These are phyloP conservation scores for Lagerstroemia speciosa DNA, from an alignment of 345 rosid genomes.

Conservation along the genomic window DNA sequence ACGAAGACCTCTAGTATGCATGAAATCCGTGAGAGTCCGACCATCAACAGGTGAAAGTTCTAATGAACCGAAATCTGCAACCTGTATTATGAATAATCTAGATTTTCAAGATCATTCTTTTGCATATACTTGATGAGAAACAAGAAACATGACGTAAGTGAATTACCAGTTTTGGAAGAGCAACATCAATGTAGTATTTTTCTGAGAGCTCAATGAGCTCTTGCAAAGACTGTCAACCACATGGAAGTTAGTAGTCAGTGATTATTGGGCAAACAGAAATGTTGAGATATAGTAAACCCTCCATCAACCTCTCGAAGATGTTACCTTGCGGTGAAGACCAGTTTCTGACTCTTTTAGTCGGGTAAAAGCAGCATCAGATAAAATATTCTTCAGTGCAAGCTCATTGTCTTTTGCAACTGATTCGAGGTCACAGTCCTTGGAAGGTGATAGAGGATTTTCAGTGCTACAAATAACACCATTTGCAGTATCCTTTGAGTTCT, in stretches of 20 bases:
- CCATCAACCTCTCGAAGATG: slow-evolving; percentile 9
- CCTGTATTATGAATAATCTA: slow-evolving; percentile 40
- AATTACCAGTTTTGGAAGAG: slow-evolving; percentile 93
- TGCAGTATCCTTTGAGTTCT: slow-evolving; percentile 27
- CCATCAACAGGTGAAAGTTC: slow-evolving; percentile 99
- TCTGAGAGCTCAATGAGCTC: slow-evolving; percentile 77
- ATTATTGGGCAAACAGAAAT: slow-evolving; percentile 3
- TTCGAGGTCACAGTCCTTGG: slow-evolving; percentile 46
- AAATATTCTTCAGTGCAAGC: slow-evolving; percentile 40
- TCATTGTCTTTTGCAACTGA: slow-evolving; percentile 39
- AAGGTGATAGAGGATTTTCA: slow-evolving; percentile 30
- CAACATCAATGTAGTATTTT: slow-evolving; percentile 75
- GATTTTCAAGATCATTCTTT: slow-evolving; percentile 12
- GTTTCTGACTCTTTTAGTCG: slow-evolving; percentile 78
- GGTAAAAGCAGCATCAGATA: slow-evolving; percentile 72
- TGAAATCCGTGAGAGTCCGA: slow-evolving; percentile 93
- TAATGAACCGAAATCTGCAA: slow-evolving; percentile 96
- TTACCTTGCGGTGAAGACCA: slow-evolving; percentile 90
- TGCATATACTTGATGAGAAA: not conserved
- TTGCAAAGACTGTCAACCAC: slow-evolving; percentile 59
- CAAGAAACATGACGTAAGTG: slow-evolving; percentile 11
- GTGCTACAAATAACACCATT: slow-evolving; percentile 31
- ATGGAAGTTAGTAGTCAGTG: slow-evolving; percentile 20
- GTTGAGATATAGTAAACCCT: slow-evolving; percentile 9
- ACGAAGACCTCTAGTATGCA: slow-evolving; percentile 98